These are phyloP conservation scores for Suillus americanus DNA, from an alignment of 768 basidiomycete genomes.

Conservation along the genomic window DNA sequence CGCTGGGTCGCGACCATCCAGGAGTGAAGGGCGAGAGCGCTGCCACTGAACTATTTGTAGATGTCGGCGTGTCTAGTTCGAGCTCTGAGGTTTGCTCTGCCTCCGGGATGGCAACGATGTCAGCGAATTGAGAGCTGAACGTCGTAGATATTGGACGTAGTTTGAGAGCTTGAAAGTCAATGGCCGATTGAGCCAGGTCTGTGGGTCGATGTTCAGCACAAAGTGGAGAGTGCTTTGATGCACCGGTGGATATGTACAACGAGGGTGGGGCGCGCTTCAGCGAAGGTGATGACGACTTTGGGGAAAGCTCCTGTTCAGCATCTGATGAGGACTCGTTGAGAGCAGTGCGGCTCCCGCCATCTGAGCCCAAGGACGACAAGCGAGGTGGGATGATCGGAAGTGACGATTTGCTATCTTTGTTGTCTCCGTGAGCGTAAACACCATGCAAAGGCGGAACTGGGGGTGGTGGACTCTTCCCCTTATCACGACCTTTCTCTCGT, in stretches of 20 bases:
- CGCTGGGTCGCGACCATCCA: conserved; percentile 31
- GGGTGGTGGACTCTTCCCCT: conserved; percentile 44
- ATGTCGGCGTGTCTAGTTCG: conserved; percentile 53
- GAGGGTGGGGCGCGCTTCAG: conserved; percentile 31
- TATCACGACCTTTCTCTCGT: conserved; percentile 24
- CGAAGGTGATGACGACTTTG: not conserved
- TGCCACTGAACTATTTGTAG: conserved; percentile 39
- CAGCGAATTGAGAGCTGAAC: conserved; percentile 70
- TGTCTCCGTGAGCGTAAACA: conserved; percentile 26
- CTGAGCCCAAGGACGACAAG: conserved; percentile 35
- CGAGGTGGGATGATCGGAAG: conserved; percentile 40
- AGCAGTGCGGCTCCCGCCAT: conserved; percentile 13
- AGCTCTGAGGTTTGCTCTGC: conserved; percentile 34
- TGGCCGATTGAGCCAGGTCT: conserved; percentile 28
- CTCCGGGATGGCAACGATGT: conserved; percentile 32
- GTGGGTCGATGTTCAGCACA: conserved; percentile 5
- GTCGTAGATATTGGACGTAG: conserved; percentile 75
- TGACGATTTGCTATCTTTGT: conserved; percentile 30
- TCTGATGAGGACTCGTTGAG: conserved; percentile 13
- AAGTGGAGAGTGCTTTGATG: conserved; percentile 16
- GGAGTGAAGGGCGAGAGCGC: conserved; percentile 51
- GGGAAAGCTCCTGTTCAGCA: conserved; percentile 14
- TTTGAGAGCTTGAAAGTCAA: conserved; percentile 65
- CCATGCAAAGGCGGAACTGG: conserved; percentile 57
- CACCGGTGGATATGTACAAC: conserved; percentile 29